Evolutionary conservation across 1,284 basidiomycete genomes (phyloP), one percentile per base, ranked within the genome.

Genomic region (Papiliotrema flavescens): DNA sequence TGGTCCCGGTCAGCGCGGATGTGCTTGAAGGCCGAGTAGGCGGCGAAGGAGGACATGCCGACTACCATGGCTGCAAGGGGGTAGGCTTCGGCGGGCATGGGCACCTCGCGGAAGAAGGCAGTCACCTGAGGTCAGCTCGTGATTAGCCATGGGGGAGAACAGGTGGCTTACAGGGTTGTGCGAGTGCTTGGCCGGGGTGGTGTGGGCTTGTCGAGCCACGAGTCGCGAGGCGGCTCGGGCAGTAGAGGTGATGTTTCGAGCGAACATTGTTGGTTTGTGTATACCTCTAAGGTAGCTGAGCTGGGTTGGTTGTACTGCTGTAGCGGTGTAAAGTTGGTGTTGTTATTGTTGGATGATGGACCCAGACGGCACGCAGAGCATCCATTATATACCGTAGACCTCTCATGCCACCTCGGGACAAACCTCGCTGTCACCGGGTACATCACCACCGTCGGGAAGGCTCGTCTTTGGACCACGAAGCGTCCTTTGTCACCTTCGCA

Each of bases 31-130:
- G 53, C 40, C 51, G 54, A 55, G 53, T 54, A 64, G 4, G 52
- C 51, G 19, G 54, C 59, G 34, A 24, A 56, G 32, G 59, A 59
- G 42, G 53, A 55, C 57, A 64, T 53, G 49, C 60, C 47, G 37
- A 55, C 41, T 43, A 62, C 57, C 54, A 69, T 54, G 39, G 55
- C 55, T 43, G 60, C 43, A 45, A 64, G 49, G 14, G 62, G 62
- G 53, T 64, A 64, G 32, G 54, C 59, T 50, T 64, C 62, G 28
- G 56, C 52, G 20, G 62, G 62, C 22, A 64, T 55, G 15, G 57
- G 57, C 26, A 32, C 44, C 40, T 42, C 55, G 13, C 50, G 36
- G 55, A 64, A 64, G 59, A 64, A 61, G 13, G 44, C 44, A 14
- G 17, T 40, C 49, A 55, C 14, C 49, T 50, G 26, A 20, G n/a